Evolutionary conservation across 2,329 filamentous ascomycete species (phyloP).

Genomic region (Monosporascus sp.): DNA sequence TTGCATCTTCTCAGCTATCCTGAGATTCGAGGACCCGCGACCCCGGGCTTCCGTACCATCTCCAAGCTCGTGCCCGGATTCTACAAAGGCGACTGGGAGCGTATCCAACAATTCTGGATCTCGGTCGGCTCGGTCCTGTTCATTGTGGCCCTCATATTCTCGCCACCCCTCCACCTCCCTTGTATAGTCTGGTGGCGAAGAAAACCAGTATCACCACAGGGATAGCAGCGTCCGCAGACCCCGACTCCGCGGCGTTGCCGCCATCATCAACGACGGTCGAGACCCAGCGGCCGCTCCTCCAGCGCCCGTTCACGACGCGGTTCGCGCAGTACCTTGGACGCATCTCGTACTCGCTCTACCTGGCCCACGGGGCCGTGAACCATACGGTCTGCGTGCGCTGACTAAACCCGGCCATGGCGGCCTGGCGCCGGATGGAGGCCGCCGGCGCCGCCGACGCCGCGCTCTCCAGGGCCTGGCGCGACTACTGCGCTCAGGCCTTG

Average conservation of each 20-base stretch:
- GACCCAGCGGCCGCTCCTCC: constrained; percentile 5
- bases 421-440: background rate
- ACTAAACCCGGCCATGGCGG: background rate
- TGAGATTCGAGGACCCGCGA: constrained; percentile 1
- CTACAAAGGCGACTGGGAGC: background rate
- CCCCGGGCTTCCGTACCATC: constrained; percentile 3
- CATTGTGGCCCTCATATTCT: constrained; percentile 16
- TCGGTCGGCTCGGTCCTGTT: constrained; percentile 8
- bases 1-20: constrained; percentile 8
- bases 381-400: constrained; percentile 1
- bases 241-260: background rate
- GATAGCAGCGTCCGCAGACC: background rate
- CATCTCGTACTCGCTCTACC: constrained; percentile 18
- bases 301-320: constrained; percentile 15
- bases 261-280: background rate
- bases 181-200: no score
- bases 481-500: constrained; percentile 1
- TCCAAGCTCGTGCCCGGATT: background rate
- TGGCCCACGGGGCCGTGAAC: constrained; percentile 12
- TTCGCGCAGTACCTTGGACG: constrained; percentile 18
- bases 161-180: constrained; percentile 2
- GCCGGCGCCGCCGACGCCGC: background rate
- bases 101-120: constrained; percentile 4
- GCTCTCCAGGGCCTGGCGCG: background rate
- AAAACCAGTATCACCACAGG: no score